Conservation (phyloP, 352 stramenopile genomes). For the Phytophthora syringae region DNA sequence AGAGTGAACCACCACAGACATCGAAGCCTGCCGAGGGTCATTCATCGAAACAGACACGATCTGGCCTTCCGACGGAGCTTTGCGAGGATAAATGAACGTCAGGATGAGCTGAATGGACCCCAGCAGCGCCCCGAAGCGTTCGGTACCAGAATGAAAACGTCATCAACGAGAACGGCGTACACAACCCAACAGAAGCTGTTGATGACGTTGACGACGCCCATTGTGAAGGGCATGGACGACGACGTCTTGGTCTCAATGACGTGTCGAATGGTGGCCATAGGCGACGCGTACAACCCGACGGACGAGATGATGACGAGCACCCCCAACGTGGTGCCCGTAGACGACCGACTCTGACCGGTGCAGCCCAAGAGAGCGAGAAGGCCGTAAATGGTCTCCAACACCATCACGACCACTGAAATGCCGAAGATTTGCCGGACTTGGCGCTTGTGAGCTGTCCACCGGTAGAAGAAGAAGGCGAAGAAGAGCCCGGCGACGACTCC, state of each 20-base stretch:
- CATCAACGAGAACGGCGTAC: constrained; percentile 35
- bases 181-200: constrained; percentile 58
- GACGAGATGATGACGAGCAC: constrained; percentile 44
- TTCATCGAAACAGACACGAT: constrained; percentile 25
- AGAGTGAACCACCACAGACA: constrained; percentile 28
- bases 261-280: constrained; percentile 41
- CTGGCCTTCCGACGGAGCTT: constrained; percentile 25
- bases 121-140: constrained; percentile 44
- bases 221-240: constrained; percentile 54
- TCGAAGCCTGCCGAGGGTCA: constrained; percentile 17
- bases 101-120: constrained; percentile 38
- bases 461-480: constrained; percentile 50
- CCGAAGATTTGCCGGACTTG: constrained; percentile 37
- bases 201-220: constrained; percentile 43
- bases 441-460: constrained; percentile 34
- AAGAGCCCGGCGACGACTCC: constrained; percentile 35
- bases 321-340: constrained; percentile 39
- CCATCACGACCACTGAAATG: constrained; percentile 30
- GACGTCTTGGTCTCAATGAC: constrained; percentile 50
- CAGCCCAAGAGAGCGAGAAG: constrained; percentile 29
- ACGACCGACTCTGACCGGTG: constrained; percentile 35
- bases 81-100: constrained; percentile 40
- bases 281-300: constrained; percentile 37
- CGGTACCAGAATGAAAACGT: constrained; percentile 52
- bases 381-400: constrained; percentile 38